Percentiles rank a stretch among this genome's conserved stretches.
Evolutionary conservation across 257 asterid species (phyloP).

Genomic region (Solanum pennellii): DNA sequence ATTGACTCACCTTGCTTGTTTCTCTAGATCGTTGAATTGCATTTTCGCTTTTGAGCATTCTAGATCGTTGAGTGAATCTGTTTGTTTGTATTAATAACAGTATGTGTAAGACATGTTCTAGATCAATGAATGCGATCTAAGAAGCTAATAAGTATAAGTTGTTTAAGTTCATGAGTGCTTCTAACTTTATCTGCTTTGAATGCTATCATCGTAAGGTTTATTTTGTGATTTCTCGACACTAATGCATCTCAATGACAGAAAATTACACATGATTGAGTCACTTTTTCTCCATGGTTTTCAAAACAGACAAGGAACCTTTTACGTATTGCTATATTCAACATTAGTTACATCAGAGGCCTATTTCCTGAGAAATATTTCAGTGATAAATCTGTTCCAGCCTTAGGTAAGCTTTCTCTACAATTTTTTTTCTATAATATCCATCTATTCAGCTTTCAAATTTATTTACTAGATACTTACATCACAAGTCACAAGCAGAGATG

Average conservation of each 20-base stretch:
- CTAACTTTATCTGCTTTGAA: background rate
- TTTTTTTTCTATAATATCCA: background rate
- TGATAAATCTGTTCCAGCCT: slow-evolving; percentile 86
- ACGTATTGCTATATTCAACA: slow-evolving; percentile 93
- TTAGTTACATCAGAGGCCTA: slow-evolving; percentile 90
- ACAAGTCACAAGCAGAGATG: slow-evolving; percentile 46
- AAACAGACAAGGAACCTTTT: slow-evolving; percentile 81
- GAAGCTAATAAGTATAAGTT: background rate
- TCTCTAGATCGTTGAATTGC: background rate
- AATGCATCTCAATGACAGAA: background rate
- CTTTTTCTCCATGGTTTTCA: slow-evolving; percentile 4
- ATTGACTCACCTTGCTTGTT: background rate
- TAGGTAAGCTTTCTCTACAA: slow-evolving; percentile 41
- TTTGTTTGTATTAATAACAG: background rate
- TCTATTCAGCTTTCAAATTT: background rate
- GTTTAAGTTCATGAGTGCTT: background rate
- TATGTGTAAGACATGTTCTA: background rate
- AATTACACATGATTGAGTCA: background rate
- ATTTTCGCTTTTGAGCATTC: background rate
- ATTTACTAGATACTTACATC: slow-evolving; percentile 2
- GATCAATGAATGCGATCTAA: background rate
- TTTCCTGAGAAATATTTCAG: slow-evolving; percentile 86
- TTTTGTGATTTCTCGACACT: background rate
- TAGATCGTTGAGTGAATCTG: background rate
- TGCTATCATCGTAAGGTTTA: background rate